Conservation (phyloP, 2,329 filamentous ascomycete species). For the Nothomitra cinnamomea region DNA sequence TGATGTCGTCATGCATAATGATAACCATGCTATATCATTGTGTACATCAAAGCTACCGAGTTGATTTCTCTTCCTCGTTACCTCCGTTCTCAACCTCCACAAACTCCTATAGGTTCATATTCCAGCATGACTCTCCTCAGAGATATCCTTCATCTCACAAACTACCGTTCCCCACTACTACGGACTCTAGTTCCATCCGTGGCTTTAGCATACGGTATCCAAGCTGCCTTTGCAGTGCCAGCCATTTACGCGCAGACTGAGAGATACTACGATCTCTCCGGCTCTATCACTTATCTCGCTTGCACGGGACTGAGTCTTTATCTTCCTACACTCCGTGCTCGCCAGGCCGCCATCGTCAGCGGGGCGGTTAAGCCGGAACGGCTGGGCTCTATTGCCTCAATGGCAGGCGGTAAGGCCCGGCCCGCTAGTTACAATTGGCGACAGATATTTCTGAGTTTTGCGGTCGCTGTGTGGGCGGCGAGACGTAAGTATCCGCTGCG, state of each 20-base stretch:
- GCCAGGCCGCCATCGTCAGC: constrained; percentile 28
- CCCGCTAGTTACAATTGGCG: constrained; percentile 40
- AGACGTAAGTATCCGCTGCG: constrained; percentile 28
- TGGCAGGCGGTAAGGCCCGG: constrained; percentile 24
- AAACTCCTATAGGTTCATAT: too few relatives aligned
- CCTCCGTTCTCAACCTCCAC: too few relatives aligned
- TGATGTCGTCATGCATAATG: too few relatives aligned
- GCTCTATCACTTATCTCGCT: constrained; percentile 47
- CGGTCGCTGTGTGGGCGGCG: constrained; percentile 44
- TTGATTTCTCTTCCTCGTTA: too few relatives aligned
- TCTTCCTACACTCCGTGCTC: constrained; percentile 40
- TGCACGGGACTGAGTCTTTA: constrained; percentile 45
- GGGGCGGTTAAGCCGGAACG: constrained; percentile 25
- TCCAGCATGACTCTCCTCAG: constrained; percentile 19
- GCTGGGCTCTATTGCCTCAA: constrained; percentile 29
- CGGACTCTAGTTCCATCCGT: constrained; percentile 44
- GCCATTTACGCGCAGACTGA: constrained; percentile 44
- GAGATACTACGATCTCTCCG: constrained; percentile 51
- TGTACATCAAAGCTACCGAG: too few relatives aligned
- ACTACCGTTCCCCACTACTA: constrained; percentile 44
- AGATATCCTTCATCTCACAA: constrained; percentile 39
- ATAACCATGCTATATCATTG: too few relatives aligned
- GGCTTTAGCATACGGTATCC: constrained; percentile 44
- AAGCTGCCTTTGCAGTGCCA: constrained; percentile 43
- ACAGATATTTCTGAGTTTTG: constrained; percentile 35